phyloP scores from a whole-genome alignment of 805 yeast species.

The Citeromyces matritensis region DNA sequence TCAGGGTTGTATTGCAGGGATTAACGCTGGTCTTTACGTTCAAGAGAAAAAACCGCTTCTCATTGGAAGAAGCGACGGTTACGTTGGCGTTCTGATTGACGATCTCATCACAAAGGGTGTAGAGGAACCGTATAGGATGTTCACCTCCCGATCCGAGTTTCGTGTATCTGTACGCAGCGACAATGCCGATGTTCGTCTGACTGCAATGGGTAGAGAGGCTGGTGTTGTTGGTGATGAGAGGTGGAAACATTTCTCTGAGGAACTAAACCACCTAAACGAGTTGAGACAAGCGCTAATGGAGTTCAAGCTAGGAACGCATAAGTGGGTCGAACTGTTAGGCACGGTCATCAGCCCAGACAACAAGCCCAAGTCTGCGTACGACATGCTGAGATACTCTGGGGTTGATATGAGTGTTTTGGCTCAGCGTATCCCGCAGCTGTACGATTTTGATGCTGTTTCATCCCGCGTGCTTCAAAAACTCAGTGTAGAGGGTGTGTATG shows the following conservation, averaged over 20 bases:
- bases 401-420: conserved; percentile 14
- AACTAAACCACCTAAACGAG: conserved; percentile 24
- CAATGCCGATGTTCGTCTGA: conserved; percentile 81
- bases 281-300: conserved; percentile 29
- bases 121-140: conserved; percentile 95
- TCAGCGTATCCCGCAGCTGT: conserved; percentile 8
- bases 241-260: conserved; percentile 28
- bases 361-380: conserved; percentile 49
- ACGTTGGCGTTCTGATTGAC: conserved; percentile 84
- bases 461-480: conserved; percentile 41
- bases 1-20: conserved; percentile 91
- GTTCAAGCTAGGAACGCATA: conserved; percentile 32
- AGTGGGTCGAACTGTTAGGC: conserved; percentile 44
- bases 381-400: conserved; percentile 45
- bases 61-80: conserved; percentile 69
- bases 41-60: conserved; percentile 26
- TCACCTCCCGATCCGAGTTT: conserved; percentile 91
- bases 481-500: conserved; percentile 70
- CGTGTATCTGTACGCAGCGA: conserved; percentile 84
- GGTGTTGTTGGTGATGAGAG: conserved; percentile 59
- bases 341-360: conserved; percentile 36
- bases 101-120: conserved; percentile 93
- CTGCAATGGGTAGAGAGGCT: conserved; percentile 43
- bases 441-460: conserved; percentile 14
- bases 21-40: conserved; percentile 69